Conservation (phyloP, 2,329 filamentous ascomycete species). For the Alternaria solani region DNA sequence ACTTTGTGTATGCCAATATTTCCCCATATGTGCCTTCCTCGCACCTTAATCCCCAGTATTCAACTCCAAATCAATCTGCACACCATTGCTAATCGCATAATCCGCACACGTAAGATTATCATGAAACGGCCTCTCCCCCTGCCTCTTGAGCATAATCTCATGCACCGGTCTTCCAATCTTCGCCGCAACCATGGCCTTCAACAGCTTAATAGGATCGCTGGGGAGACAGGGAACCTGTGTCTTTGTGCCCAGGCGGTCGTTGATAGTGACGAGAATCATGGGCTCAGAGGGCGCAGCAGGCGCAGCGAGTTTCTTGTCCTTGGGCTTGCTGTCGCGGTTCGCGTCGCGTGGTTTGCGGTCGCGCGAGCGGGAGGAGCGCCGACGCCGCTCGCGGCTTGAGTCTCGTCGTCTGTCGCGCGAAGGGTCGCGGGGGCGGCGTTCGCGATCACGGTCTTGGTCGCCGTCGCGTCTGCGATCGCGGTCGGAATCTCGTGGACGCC, state of each 20-base stretch:
- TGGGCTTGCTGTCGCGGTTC: slow-evolving; percentile 16
- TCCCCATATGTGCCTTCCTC: background rate
- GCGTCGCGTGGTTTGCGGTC: slow-evolving; percentile 2
- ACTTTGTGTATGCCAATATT: background rate
- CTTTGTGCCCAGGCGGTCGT: slow-evolving; percentile 96
- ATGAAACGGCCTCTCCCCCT: slow-evolving; percentile 93
- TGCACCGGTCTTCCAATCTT: slow-evolving; percentile 87
- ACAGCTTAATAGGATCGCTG: slow-evolving; percentile 81
- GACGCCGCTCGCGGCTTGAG: slow-evolving; percentile 12
- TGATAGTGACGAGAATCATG: slow-evolving; percentile 94
- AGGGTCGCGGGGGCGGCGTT: background rate
- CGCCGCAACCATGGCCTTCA: slow-evolving; percentile 91
- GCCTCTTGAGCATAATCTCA: slow-evolving; percentile 90
- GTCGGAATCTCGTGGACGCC: slow-evolving; percentile 23
- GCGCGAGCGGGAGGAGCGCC: slow-evolving; percentile 5
- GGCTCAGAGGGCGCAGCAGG: slow-evolving; percentile 62
- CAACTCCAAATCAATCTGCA: slow-evolving; percentile 63
- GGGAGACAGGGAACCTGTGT: slow-evolving; percentile 89
- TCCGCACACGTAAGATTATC: slow-evolving; percentile 87
- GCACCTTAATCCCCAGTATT: slow-evolving; percentile 44
- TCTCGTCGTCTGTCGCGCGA: slow-evolving; percentile 1
- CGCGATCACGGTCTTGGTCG: slow-evolving; percentile 1
- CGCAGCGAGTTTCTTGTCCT: slow-evolving; percentile 24
- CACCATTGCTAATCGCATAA: slow-evolving; percentile 93
- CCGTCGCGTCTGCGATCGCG: slow-evolving; percentile 19